Evolutionary conservation across 495 filamentous ascomycete species (phyloP).

Genomic region (Talaromyces adpressus): DNA sequence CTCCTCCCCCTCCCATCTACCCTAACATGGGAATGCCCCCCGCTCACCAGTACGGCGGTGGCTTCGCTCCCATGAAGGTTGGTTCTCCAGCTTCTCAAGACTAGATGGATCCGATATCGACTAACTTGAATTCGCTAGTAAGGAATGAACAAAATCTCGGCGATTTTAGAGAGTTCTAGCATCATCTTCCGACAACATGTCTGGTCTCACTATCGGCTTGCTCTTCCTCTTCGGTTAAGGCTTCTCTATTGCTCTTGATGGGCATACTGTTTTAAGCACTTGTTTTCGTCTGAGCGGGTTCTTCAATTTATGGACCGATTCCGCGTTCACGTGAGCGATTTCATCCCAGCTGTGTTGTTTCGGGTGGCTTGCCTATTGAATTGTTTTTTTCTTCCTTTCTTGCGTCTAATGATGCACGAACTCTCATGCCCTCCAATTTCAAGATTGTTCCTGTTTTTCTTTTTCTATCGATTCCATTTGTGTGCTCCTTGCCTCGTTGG

Average conservation of each 20-base stretch:
- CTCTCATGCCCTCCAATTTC: slow-evolving; percentile 14
- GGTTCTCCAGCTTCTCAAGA: slow-evolving; percentile 20
- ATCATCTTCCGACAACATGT: slow-evolving; percentile 37
- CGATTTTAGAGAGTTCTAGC: slow-evolving; percentile 33
- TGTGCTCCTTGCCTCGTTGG: slow-evolving; percentile 32
- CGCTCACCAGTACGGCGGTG: slow-evolving; percentile 58
- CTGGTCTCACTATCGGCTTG: slow-evolving; percentile 38
- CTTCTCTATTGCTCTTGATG: slow-evolving; percentile 41
- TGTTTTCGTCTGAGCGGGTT: slow-evolving; percentile 42
- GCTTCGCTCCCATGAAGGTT: slow-evolving; percentile 72
- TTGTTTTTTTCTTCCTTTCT: slow-evolving; percentile 9
- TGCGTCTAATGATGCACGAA: slow-evolving; percentile 11
- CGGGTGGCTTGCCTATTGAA: slow-evolving; percentile 6
- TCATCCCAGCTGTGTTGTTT: slow-evolving; percentile 12
- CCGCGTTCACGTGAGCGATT: slow-evolving; percentile 18
- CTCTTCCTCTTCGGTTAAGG: slow-evolving; percentile 29
- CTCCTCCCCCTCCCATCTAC: slow-evolving; percentile 80
- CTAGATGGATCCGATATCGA: background rate
- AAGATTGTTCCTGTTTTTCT: slow-evolving; percentile 10
- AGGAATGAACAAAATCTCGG: slow-evolving; percentile 9
- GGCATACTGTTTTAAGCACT: slow-evolving; percentile 40
- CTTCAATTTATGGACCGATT: slow-evolving; percentile 10
- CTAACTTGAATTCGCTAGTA: slow-evolving; percentile 8
- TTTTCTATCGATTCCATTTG: slow-evolving; percentile 18
- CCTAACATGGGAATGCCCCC: slow-evolving; percentile 81